These are phyloP conservation scores for Adansonia madagascariensis DNA, from an alignment of 441 rosid species.

Conservation along the genomic window DNA sequence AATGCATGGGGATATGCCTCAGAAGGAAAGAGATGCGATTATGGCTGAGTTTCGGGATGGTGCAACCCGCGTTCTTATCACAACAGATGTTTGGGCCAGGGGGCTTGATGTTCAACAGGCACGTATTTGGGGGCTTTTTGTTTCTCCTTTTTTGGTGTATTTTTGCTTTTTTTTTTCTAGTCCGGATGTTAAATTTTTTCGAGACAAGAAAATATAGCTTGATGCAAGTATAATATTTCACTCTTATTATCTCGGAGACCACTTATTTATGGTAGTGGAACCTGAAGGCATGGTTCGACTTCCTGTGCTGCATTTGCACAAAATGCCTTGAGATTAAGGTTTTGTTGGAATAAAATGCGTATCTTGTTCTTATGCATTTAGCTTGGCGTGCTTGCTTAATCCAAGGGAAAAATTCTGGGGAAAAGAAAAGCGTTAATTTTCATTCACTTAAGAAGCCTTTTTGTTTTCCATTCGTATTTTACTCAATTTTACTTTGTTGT, in stretches of 20 bases:
- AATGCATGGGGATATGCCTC: slow-evolving; percentile 99
- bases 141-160: neutral
- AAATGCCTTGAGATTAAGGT: neutral
- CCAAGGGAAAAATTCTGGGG: neutral
- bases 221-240: neutral
- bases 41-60: slow-evolving; percentile 81
- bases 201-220: neutral
- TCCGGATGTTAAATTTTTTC: neutral
- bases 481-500: slow-evolving; percentile 6
- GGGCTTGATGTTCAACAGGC: slow-evolving; percentile 97
- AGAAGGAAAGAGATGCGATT: slow-evolving; percentile 89
- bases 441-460: neutral
- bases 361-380: neutral
- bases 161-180: neutral
- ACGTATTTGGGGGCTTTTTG: slow-evolving; percentile 30
- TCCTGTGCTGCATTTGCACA: neutral
- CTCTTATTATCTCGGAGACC: neutral
- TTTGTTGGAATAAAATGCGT: neutral
- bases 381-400: neutral
- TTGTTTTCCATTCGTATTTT: neutral
- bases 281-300: neutral
- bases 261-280: neutral
- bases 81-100: slow-evolving; percentile 98
- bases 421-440: neutral
- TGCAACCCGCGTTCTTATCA: slow-evolving; percentile 85